Evolutionary conservation across 768 basidiomycete genomes (phyloP).

Genomic region (Infundibulicybe gibba): DNA sequence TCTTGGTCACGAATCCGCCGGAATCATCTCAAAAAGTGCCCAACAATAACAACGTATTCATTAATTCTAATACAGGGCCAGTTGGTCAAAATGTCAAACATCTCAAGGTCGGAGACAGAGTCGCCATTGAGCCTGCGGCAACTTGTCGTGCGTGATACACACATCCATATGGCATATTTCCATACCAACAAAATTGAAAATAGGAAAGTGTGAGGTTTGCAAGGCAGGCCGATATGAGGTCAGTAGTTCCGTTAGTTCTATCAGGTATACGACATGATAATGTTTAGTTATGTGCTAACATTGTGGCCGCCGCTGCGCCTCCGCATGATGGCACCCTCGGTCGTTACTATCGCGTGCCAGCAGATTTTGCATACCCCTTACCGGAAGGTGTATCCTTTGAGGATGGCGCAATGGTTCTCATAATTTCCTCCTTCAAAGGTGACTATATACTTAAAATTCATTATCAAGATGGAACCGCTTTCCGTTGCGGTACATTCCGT

Average conservation of each 20-base stretch:
- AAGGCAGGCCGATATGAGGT: too few relatives aligned
- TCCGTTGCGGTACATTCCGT: too few relatives aligned
- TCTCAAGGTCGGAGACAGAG: too few relatives aligned
- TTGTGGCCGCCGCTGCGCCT: constrained; percentile 90
- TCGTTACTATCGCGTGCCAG: constrained; percentile 83
- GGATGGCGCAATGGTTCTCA: constrained; percentile 86
- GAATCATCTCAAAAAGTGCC: too few relatives aligned
- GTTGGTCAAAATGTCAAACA: constrained; percentile 79
- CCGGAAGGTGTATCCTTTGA: constrained; percentile 82
- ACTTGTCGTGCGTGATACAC: constrained; percentile 57
- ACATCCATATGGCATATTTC: constrained; percentile 1
- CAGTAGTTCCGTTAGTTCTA: too few relatives aligned
- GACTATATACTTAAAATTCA: too few relatives aligned
- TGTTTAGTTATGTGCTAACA: constrained; percentile 55
- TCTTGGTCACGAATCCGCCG: constrained; percentile 92
- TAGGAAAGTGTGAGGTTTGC: constrained; percentile 70
- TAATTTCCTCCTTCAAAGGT: neutral
- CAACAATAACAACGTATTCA: neutral
- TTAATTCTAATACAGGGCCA: constrained; percentile 17
- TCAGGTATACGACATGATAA: neutral
- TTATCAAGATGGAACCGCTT: too few relatives aligned
- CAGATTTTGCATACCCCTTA: too few relatives aligned
- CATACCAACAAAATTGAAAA: neutral
- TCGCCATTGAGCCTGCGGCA: constrained; percentile 87
- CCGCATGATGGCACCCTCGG: constrained; percentile 89